Conservation (phyloP, 192 early-diverging fungal species). For the Cetraspora pellucida region DNA sequence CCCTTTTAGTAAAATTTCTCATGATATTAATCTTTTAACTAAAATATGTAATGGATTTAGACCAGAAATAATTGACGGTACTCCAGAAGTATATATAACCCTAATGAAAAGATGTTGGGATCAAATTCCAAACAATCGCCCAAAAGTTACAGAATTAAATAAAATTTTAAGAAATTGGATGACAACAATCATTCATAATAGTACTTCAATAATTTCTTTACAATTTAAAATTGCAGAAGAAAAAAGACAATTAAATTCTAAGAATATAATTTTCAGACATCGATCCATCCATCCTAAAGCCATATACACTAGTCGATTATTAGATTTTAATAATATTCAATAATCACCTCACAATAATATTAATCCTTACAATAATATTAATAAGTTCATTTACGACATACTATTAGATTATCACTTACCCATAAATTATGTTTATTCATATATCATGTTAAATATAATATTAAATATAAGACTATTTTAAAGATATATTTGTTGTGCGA, state of each 20-base stretch:
- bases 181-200: background rate
- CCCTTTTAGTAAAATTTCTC: constrained; percentile 38
- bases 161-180: constrained; percentile 1
- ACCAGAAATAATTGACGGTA: constrained; percentile 40
- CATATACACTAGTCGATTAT: background rate
- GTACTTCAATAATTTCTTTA: background rate
- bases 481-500: too few relatives aligned
- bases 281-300: background rate
- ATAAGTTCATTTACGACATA: too few relatives aligned
- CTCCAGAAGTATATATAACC: constrained; percentile 38
- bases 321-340: too few relatives aligned
- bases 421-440: too few relatives aligned
- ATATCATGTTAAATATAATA: too few relatives aligned
- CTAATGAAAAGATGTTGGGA: constrained; percentile 47
- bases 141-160: background rate
- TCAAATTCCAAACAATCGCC: constrained; percentile 33
- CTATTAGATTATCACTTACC: too few relatives aligned
- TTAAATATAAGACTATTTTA: too few relatives aligned
- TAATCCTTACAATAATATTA: too few relatives aligned
- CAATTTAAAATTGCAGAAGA: background rate
- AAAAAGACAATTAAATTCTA: background rate
- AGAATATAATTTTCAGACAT: background rate
- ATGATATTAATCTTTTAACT: constrained; percentile 31
- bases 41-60: constrained; percentile 41
- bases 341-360: too few relatives aligned